Evolutionary conservation across 73 alveolate genomes (phyloP).

Genomic region (Tetrahymena borealis): DNA sequence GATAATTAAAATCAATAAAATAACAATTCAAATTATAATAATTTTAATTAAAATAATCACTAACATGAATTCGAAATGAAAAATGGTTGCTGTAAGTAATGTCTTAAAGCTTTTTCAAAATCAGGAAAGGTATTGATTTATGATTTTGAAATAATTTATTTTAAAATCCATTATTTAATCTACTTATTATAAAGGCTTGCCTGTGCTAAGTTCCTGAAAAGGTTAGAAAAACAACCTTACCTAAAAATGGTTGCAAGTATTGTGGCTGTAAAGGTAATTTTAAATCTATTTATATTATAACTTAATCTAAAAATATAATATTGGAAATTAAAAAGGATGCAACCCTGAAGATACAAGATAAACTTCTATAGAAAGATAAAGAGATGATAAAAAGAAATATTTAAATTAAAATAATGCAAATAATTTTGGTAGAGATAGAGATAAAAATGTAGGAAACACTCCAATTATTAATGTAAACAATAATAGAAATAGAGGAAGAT

Average conservation of each 20-base stretch:
- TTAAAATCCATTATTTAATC: background rate
- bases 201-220: constrained; percentile 77
- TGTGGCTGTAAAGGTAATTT: constrained; percentile 68
- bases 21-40: background rate
- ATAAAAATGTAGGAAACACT: background rate
- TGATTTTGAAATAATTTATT: background rate
- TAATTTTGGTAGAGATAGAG: background rate
- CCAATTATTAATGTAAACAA: background rate
- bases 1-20: background rate
- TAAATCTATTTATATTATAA: background rate
- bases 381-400: background rate
- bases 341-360: background rate
- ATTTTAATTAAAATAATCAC: background rate
- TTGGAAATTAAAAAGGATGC: background rate
- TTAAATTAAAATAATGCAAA: background rate
- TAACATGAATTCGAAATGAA: constrained; percentile 52
- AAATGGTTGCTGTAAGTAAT: constrained; percentile 82
- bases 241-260: constrained; percentile 67
- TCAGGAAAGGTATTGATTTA: constrained; percentile 41
- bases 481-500: background rate
- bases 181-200: constrained; percentile 20
- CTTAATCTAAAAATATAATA: background rate
- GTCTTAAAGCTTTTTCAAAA: constrained; percentile 82
- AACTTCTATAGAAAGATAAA: background rate
- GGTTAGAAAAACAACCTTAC: constrained; percentile 63